Evolutionary conservation across 305 asterid genomes (phyloP), one percentile per base, ranked within the genome.

Genomic region (Andrographis paniculata): DNA sequence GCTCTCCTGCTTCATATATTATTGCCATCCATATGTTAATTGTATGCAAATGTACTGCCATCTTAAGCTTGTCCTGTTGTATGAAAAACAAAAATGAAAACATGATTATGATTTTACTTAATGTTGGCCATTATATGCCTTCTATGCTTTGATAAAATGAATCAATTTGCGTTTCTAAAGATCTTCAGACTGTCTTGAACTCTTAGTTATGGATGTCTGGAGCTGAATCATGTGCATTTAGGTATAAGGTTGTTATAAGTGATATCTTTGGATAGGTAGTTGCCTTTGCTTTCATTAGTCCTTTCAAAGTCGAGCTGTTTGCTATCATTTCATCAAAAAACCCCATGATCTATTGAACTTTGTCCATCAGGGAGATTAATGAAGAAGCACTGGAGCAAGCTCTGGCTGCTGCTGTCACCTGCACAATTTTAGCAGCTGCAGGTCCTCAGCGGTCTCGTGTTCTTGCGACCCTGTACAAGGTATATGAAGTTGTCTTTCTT

Each of bases 381-480:
- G 95, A 84, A 77, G 95, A 69, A 60, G 95, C 93, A 14, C 63
- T 78, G 65, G 88, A 87, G 72, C 94, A 84, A 68, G 95, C 97
- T 55, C 62, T 87, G 36, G 76, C 94, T 63, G 95, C 94, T 36
- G 95, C 95, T 24, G 91, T 87, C 39, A 87, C 97, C 36, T 87
- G 97, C 87, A 87, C 94, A 50, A 88, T 84, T 63, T 72, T 88
- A 84, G 97, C 94, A 46, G 97, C 94, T 38, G 95, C 95, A 18
- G 97, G 95, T 52, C 95, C 97, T 59, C 95, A 87, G 45, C 88
- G 94, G 37, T 87, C 95, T 60, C 95, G 73, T 40, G 86, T 70
- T 42, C 95, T 88, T 66, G 97, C 95, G 45, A 88, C 97, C 39
- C 67, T 84, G 60, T 88, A 88, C 75, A 88, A 84, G 87, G 97